These are phyloP conservation scores for Linderniella brevidens DNA, from an alignment of 257 asterid genomes.

Conservation along the genomic window DNA sequence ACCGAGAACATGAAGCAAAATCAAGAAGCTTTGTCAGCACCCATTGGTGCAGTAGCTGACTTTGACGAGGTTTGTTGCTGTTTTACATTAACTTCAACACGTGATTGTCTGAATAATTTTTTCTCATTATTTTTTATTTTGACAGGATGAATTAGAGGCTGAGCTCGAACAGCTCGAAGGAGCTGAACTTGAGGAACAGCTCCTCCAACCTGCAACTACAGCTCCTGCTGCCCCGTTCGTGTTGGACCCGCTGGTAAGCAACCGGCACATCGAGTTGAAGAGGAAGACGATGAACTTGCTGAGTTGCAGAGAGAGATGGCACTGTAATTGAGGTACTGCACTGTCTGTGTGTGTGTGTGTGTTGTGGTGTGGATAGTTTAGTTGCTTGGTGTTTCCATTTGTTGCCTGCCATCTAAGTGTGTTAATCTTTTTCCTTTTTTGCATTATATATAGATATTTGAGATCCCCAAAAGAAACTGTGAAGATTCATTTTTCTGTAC, in stretches of 20 bases:
- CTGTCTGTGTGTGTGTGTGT: too few species aligned
- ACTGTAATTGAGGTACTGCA: too few species aligned
- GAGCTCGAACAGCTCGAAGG: slow-evolving; percentile 77
- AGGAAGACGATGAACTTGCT: too few species aligned
- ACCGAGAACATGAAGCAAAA: slow-evolving; percentile 77
- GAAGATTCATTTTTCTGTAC: too few species aligned
- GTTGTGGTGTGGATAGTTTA: background rate
- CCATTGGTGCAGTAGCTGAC: slow-evolving; percentile 54
- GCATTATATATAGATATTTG: too few species aligned
- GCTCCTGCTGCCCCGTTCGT: slow-evolving; percentile 34
- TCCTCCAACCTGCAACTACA: slow-evolving; percentile 52
- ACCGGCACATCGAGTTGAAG: slow-evolving; percentile 7
- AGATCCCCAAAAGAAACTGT: too few species aligned
- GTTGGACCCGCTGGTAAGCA: slow-evolving; percentile 20
- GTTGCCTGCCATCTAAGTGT: too few species aligned
- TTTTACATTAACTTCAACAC: background rate
- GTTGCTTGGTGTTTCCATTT: too few species aligned
- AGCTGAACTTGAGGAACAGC: slow-evolving; percentile 65
- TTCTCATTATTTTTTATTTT: too few species aligned
- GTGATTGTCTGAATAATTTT: slow-evolving; percentile 1
- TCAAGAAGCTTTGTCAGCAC: slow-evolving; percentile 68
- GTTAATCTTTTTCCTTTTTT: too few species aligned
- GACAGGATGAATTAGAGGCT: slow-evolving; percentile 3
- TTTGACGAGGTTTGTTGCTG: slow-evolving; percentile 38
- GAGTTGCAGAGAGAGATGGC: too few species aligned